Conservation (phyloP, 371 early-diverging fungal species). For the Mortierella sp. region DNA sequence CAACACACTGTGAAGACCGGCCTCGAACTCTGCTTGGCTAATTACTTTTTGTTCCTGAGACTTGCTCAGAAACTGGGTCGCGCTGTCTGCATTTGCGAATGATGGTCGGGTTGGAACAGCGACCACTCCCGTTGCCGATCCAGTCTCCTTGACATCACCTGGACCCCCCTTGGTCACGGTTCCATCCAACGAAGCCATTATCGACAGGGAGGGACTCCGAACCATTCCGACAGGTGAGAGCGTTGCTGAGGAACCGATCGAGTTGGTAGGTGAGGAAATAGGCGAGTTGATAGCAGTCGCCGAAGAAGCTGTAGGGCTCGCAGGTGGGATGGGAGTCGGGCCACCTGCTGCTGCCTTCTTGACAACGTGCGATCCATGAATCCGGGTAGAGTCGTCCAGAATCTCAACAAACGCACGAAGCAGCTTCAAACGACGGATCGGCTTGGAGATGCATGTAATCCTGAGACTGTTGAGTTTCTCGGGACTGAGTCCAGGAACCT, state of each 20-base stretch:
- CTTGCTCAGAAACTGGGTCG: constrained; percentile 8
- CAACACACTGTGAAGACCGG: not conserved
- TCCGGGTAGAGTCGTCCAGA: constrained; percentile 43
- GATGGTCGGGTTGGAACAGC: constrained; percentile 1
- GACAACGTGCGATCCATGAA: constrained; percentile 35
- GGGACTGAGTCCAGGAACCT: constrained; percentile 39
- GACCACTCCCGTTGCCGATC: not conserved
- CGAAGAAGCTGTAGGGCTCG: constrained; percentile 22
- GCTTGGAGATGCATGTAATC: constrained; percentile 54
- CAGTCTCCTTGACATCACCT: not conserved
- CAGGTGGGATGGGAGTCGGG: constrained; percentile 19
- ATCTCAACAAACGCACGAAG: constrained; percentile 49
- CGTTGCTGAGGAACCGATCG: constrained; percentile 2
- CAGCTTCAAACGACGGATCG: constrained; percentile 50
- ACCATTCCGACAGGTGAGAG: constrained; percentile 27
- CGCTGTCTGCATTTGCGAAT: constrained; percentile 15
- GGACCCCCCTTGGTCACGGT: not conserved
- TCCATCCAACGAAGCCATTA: constrained; percentile 17
- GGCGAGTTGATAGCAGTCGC: constrained; percentile 14
- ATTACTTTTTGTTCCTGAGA: constrained; percentile 26
- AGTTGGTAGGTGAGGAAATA: constrained; percentile 11
- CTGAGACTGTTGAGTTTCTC: constrained; percentile 43
- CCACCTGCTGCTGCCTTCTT: constrained; percentile 22
- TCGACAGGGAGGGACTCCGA: constrained; percentile 17
- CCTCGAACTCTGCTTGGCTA: constrained; percentile 6